Conservation (phyloP, 768 basidiomycete species). For the Mrakia gelida region DNA sequence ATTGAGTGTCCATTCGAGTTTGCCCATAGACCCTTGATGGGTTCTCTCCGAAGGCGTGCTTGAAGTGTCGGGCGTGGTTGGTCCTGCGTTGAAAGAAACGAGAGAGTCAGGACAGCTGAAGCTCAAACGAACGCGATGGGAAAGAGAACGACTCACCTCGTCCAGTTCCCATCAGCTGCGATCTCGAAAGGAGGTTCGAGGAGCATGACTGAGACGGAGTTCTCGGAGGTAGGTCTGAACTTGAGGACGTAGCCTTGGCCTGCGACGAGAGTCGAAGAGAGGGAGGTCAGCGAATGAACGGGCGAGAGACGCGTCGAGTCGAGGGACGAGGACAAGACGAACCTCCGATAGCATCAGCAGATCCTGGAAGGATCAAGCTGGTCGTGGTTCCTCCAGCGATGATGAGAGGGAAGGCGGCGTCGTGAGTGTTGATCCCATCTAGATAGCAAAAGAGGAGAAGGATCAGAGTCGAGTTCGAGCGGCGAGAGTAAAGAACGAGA, state of each 20-base stretch:
- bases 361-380: slow-evolving; percentile 56
- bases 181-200: slow-evolving; percentile 67
- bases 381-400: slow-evolving; percentile 87
- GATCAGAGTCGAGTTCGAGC: background rate
- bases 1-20: slow-evolving; percentile 7
- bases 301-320: background rate
- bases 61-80: background rate
- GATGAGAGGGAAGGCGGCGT: slow-evolving; percentile 54
- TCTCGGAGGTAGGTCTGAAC: slow-evolving; percentile 62
- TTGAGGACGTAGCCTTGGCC: slow-evolving; percentile 73
- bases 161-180: slow-evolving; percentile 25
- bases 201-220: slow-evolving; percentile 35
- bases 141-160: background rate
- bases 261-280: background rate
- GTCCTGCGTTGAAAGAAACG: slow-evolving; percentile 1
- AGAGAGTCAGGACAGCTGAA: no score
- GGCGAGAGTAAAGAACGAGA: background rate
- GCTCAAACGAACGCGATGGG: no score
- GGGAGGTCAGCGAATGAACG: background rate
- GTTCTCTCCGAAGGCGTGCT: slow-evolving; percentile 27
- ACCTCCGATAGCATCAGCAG: slow-evolving; percentile 53
- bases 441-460: slow-evolving; percentile 35
- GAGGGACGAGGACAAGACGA: background rate
- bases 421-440: slow-evolving; percentile 30
- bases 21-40: slow-evolving; percentile 2